Base-by-base conservation (phyloP, 2,329 filamentous ascomycete genomes). In the Cryphonectria japonica region DNA sequence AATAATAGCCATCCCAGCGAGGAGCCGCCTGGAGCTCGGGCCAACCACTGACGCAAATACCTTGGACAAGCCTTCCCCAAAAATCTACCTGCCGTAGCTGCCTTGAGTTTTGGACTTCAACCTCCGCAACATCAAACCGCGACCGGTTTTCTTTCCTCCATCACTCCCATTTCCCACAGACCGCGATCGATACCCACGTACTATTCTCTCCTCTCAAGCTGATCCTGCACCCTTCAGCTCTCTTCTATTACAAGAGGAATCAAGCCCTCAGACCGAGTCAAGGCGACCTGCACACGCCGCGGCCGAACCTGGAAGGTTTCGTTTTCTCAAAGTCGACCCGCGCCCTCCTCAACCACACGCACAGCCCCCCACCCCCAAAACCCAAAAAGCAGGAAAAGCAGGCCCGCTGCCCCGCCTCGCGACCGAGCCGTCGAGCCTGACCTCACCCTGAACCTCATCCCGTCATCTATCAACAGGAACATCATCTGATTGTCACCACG, bases 221-320 rank as follows among this genome's bases (percentile, higher is more conserved):
- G 39, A 66, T 34, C 19, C 66, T 72, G 69, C 66, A 64, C 26
- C 19, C 57, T 26, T 37, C 69, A 67, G 69, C 66, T 69, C 39
- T 34, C 41, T 16, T 43, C 26, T 3, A 26, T 26, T 26, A 39
- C 34, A 22, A 62, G 43, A 54, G n/a, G 46, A 54, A 19, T 16
- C 32, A 50, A 39, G 32, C 29, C 63, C 65, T 43, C 59, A 50
- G 59, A 61, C 59, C 57, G 68, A 68, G 71, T 69, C 69, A 69
- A 69, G 71, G 43, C 71, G 64, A 71, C 71, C 71, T 72, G 71
- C 71, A 72, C 71, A 52, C 66, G 71, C 67, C 71, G 69, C 69
- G 69, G 50, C 69, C 52, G 67, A 54, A 59, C 37, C 62, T 57
- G 68, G 61, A 66, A 50, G 62, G 62, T 66, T 66, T 71, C 61